Percentiles rank a stretch among this genome's conserved stretches.
Conservation (phyloP, 2,329 filamentous ascomycete species). For the Thermothelomyces thermophilus region DNA sequence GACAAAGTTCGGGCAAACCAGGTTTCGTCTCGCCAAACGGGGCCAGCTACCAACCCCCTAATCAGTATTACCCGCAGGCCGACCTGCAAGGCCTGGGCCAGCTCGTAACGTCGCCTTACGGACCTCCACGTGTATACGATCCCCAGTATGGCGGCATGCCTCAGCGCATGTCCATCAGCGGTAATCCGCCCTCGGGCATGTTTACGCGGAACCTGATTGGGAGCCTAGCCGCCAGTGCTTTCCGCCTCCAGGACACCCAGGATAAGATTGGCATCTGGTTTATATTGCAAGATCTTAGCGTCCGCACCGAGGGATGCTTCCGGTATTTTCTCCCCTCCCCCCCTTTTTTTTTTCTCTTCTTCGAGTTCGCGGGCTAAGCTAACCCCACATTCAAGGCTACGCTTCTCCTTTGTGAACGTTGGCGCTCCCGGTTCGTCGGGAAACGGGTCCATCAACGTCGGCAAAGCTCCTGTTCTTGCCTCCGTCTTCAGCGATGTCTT, state of each 20-base stretch:
- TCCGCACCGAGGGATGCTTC: constrained; percentile 86
- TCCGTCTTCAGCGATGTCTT: constrained; percentile 83
- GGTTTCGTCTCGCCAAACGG: constrained; percentile 23
- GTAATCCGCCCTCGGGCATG: constrained; percentile 65
- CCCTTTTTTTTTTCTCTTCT: not conserved
- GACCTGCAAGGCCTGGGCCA: constrained; percentile 19
- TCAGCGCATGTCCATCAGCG: constrained; percentile 33
- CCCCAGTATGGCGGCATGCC: constrained; percentile 15
- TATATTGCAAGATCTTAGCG: constrained; percentile 88
- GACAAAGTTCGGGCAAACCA: constrained; percentile 1
- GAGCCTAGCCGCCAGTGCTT: constrained; percentile 81
- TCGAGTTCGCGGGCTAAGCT: constrained; percentile 13
- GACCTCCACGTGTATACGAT: constrained; percentile 22
- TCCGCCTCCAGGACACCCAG: constrained; percentile 69
- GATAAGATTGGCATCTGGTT: constrained; percentile 93
- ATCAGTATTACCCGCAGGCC: constrained; percentile 20
- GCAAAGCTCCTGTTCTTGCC: constrained; percentile 74
- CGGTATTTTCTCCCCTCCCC: constrained; percentile 49
- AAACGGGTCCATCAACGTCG: constrained; percentile 57
- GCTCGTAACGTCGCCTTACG: constrained; percentile 19
- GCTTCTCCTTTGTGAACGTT: constrained; percentile 79
- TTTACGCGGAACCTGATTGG: constrained; percentile 94
- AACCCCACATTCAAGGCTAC: constrained; percentile 38
- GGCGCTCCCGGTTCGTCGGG: constrained; percentile 42
- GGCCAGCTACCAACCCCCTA: constrained; percentile 17